Evolutionary conservation across 306 rosid species (phyloP).

Genomic region (Prunus campanulata): DNA sequence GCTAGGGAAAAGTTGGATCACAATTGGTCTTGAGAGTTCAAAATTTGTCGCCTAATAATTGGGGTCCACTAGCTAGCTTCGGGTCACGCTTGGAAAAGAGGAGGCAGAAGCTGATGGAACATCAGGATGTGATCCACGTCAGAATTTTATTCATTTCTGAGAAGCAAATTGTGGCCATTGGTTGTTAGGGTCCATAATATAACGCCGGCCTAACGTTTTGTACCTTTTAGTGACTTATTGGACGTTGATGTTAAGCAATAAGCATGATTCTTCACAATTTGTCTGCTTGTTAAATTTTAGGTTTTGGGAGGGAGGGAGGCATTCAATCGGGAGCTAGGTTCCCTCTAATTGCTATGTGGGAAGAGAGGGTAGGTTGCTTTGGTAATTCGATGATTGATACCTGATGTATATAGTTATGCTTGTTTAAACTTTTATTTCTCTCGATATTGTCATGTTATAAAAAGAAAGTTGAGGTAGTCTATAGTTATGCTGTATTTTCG

Average conservation of each 20-base stretch:
- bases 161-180: slow-evolving; percentile 25
- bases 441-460: too few relatives aligned
- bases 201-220: slow-evolving; percentile 11
- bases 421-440: too few relatives aligned
- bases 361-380: too few relatives aligned
- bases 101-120: neutral
- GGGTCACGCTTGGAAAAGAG: neutral
- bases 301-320: neutral
- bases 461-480: too few relatives aligned
- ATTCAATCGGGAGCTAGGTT: too few relatives aligned
- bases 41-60: neutral
- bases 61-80: slow-evolving; percentile 6
- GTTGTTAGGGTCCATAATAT: slow-evolving; percentile 6
- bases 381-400: too few relatives aligned
- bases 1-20: neutral
- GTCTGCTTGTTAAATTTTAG: neutral
- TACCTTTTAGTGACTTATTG: neutral
- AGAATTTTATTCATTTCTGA: slow-evolving; percentile 24
- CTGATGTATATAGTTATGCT: too few relatives aligned
- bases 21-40: neutral
- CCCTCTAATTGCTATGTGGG: too few relatives aligned
- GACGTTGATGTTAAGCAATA: neutral
- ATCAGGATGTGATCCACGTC: slow-evolving; percentile 31
- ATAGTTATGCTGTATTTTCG: too few relatives aligned
- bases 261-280: neutral